Base-by-base conservation (phyloP, 148 eudicot species). In the Fagopyrum esculentum region DNA sequence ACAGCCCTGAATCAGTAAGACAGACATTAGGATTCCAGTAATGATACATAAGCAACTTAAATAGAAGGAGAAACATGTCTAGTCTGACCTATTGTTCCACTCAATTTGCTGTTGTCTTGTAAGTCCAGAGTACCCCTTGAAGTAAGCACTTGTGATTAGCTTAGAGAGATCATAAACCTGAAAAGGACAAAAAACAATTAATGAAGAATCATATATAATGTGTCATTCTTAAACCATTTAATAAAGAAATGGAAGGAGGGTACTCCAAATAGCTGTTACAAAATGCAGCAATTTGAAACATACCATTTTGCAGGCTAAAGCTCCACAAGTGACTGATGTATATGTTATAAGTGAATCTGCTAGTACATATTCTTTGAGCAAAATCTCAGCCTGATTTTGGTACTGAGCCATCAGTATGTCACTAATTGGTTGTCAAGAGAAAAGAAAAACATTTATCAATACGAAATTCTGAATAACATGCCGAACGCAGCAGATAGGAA, bases 301-400 rank as follows among this genome's bases (percentile, higher is more conserved):
- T 87, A 91, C 98, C 97, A 93, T 69, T 88, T 88, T 93, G 85
- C 91, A 89, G 22, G 84, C 81, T 46, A 91, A 79, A 12, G 90
- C 82, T 74, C 98, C 92, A 57, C 84, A 84, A 80, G 91, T 74
- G 70, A 91, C 82, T 48, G 95, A 87, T 63, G 97, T 86, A 79
- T 93, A 93, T 52, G 97, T 95, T 75, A 93, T 84, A 64, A 87
- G 76, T 80, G 97, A 86, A 84, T 89, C 97, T 45, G 97, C 84
- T 22, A 91, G 78, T 78, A 93, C 80, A 82, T 87, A 93, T 79
- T 84, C 83, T 81, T 87, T 91, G 56, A 91, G 83, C 75, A 93
- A 78, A 83, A 80, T 81, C 75, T 77, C 84, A 69, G 98, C 97
- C 84, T 93, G 90, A 76, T 78, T 83, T 79, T 89, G 92, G 82